phyloP scores from a whole-genome alignment of 495 filamentous ascomycete genomes.

The Xylona heveae region DNA sequence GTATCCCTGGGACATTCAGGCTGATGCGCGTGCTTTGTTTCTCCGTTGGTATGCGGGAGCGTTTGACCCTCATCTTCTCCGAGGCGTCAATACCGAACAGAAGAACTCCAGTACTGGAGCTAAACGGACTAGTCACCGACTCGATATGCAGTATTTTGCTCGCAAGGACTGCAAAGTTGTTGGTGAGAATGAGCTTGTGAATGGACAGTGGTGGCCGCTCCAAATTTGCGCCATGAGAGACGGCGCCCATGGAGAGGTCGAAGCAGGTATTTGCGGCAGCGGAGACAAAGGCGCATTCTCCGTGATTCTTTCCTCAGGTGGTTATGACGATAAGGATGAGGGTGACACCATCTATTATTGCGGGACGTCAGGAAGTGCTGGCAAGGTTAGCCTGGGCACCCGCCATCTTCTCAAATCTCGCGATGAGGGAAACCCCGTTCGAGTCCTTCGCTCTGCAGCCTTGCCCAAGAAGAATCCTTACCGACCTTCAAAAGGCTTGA shows the following conservation, averaged over 20 bases:
- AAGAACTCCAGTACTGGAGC: slow-evolving; percentile 3
- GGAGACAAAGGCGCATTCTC: slow-evolving; percentile 17
- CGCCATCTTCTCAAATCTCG: slow-evolving; percentile 16
- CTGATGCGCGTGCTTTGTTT: slow-evolving; percentile 19
- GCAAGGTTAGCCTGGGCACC: slow-evolving; percentile 16
- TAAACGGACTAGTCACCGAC: slow-evolving; percentile 8
- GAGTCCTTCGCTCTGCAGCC: slow-evolving; percentile 24
- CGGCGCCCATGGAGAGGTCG: slow-evolving; percentile 30
- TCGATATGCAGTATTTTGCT: slow-evolving; percentile 11
- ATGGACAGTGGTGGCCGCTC: slow-evolving; percentile 36
- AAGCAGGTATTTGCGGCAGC: slow-evolving; percentile 27
- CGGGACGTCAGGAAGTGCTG: slow-evolving; percentile 21
- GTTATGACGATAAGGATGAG: slow-evolving; percentile 23
- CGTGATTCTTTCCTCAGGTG: slow-evolving; percentile 20
- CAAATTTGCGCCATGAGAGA: slow-evolving; percentile 29
- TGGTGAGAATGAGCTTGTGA: slow-evolving; percentile 24
- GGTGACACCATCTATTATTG: slow-evolving; percentile 27
- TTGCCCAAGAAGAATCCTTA: slow-evolving; percentile 15
- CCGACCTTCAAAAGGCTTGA: slow-evolving; percentile 23
- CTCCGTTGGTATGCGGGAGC: slow-evolving; percentile 17
- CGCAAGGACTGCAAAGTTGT: slow-evolving; percentile 12
- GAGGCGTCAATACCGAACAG: slow-evolving; percentile 19
- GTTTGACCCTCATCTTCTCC: slow-evolving; percentile 23
- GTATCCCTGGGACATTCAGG: slow-evolving; percentile 21
- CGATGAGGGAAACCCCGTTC: slow-evolving; percentile 19